These are phyloP conservation scores for Trichoderma harzianum DNA, from an alignment of 2,329 filamentous ascomycete species.

Conservation along the genomic window DNA sequence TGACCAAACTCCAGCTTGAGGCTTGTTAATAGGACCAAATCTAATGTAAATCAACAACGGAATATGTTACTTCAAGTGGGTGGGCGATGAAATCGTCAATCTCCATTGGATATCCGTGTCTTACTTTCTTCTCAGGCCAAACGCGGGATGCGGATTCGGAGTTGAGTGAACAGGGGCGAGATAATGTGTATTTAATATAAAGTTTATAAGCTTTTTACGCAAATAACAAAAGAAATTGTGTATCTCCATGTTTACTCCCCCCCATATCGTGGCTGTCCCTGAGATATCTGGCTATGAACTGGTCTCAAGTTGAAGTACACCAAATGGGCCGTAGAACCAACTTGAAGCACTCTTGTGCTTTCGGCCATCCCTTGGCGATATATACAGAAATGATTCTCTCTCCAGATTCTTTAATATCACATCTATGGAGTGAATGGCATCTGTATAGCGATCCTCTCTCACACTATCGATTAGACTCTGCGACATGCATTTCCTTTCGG, in stretches of 20 bases:
- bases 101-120: too few relatives aligned
- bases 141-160: too few relatives aligned
- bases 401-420: not conserved
- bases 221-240: not conserved
- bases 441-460: not conserved
- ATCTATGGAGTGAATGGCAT: not conserved
- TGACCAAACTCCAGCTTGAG: too few relatives aligned
- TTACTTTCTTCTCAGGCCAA: too few relatives aligned
- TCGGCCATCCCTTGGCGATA: not conserved
- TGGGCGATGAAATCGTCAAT: too few relatives aligned
- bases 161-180: too few relatives aligned
- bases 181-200: not conserved
- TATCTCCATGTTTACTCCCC: not conserved
- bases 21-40: too few relatives aligned
- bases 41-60: too few relatives aligned
- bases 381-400: not conserved
- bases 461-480: not conserved
- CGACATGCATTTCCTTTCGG: not conserved
- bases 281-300: not conserved
- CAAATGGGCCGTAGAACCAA: not conserved
- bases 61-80: too few relatives aligned
- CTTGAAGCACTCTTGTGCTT: not conserved
- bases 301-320: not conserved
- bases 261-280: not conserved
- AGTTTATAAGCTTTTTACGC: accelerated